Base-by-base conservation (phyloP, 495 filamentous ascomycete genomes). In the Cetradonia linearis region DNA sequence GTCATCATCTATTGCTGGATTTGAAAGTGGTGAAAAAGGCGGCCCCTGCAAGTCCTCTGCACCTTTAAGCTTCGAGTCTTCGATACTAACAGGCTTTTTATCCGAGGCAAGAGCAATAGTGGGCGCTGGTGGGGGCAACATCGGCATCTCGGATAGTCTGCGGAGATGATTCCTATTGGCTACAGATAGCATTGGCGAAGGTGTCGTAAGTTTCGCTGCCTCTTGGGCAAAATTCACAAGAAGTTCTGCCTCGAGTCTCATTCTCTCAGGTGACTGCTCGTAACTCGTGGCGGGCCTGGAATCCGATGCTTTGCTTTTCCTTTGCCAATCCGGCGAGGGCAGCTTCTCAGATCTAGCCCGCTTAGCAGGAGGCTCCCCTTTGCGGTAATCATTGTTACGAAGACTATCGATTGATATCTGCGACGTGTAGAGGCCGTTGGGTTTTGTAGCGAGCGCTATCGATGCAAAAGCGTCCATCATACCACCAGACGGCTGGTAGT, bases 311-410 rank as follows among this genome's bases (percentile, higher is more conserved):
- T 36, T 28, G 28, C 25, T 36, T 50, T 33, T 65, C 25, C 67
- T 70, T 55, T 65, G 60, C 49, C 70, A 71, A 44, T 74, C 71
- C 30, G 81, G 76, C 49, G 81, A 82, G 25, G 72, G 66, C 56
- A 80, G 67, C 62, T 78, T 74, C 62, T 83, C 83, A 31, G 83
- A 84, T 55, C 81, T 76, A 28, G 79, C 73, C 33, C 83, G 78
- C 65, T 86, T 86, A n/a, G 78, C 68, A 8, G 82, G 81, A 28
- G 78, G 75, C 69, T 60, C 65, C 27, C 18, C 20, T 25, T 62
- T 30, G 5, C 60, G 18, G 36, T 50, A 49, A 7, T 5, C 46
- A 30, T 31, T 42, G 44, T 53, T 44, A 37, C 18, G 56, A 62
- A 62, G 63, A 46, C 20, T 27, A 10, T 37, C 33, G 13, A 25